A percentile compares a stretch with the other conserved stretches of the same genome.
Conservation (phyloP, 2,329 filamentous ascomycete genomes). For the Xylariales sp. region DNA sequence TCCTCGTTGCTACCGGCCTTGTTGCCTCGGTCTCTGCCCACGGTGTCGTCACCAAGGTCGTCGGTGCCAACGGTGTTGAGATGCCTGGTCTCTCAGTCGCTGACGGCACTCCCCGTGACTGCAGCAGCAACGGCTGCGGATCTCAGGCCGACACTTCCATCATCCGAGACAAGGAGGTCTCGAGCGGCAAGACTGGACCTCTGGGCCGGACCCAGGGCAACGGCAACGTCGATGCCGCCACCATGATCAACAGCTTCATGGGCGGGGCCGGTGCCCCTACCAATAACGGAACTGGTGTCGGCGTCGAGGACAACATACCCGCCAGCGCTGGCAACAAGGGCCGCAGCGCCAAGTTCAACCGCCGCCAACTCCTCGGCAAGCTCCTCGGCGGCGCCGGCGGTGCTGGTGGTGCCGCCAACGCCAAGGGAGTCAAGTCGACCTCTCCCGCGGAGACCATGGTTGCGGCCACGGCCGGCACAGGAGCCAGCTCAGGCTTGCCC, state of each 20-base stretch:
- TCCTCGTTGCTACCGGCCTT: constrained; percentile 21
- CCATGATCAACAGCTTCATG: constrained; percentile 59
- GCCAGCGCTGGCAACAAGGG: constrained; percentile 6
- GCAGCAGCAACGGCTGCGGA: constrained; percentile 55
- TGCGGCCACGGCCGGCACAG: constrained; percentile 48
- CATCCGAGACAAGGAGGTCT: constrained; percentile 58
- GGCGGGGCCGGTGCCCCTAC: constrained; percentile 33
- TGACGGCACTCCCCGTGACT: constrained; percentile 66
- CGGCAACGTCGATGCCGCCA: constrained; percentile 52
- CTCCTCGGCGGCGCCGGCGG: constrained; percentile 28
- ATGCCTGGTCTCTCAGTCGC: constrained; percentile 40
- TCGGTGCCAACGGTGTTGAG: constrained; percentile 26
- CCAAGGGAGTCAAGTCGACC: constrained; percentile 39
- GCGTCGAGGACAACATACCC: constrained; percentile 40
- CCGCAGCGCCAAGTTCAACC: constrained; percentile 20
- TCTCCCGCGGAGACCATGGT: constrained; percentile 45
- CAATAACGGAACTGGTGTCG: constrained; percentile 33
- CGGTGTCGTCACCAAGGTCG: constrained; percentile 26
- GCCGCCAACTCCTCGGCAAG: constrained; percentile 19
- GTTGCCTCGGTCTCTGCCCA: constrained; percentile 23
- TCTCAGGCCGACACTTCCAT: constrained; percentile 68
- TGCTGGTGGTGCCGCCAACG: constrained; percentile 25
- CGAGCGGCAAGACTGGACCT: constrained; percentile 47
- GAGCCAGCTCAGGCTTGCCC: constrained; percentile 51
- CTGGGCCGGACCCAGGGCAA: constrained; percentile 60